Base-by-base conservation (phyloP, 139 green algal genomes). In the Trebouxia sp. region DNA sequence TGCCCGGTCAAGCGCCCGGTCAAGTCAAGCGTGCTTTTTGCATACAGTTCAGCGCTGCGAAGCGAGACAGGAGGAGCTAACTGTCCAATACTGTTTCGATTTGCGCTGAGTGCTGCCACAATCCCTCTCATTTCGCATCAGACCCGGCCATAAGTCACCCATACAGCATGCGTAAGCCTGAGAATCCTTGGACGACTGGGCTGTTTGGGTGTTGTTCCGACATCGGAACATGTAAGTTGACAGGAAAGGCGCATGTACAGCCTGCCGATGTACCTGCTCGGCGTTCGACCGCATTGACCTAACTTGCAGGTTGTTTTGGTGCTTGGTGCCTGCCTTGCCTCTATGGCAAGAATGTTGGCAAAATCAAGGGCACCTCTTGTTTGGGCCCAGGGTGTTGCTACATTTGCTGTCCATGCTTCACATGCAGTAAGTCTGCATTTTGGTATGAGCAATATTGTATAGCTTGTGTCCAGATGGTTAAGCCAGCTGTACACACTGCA, bases 271-370 rank as follows among this genome's bases (percentile, higher is more conserved):
- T 12, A 12, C 12, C 48, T 56, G 48, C 48, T 56, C 14, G 12
- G 14, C 12, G 15, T 56, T 56, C 14, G 14, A 56, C 48, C 15
- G 48, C 48, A 56, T 26, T 26, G 48, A 15, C 15, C 48, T 35
- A 3, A 45, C 22, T 35, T 55, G 67, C 67, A 76, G 67, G 67
- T 17, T 76, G 67, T 38, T 76, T 55, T 76, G 67, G 67, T 0
- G 51, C n/a, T 17, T 76, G 67, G 67, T 76, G 67, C 39, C 26
- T 51, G 39, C 41, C 39, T 51, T 76, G 39, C 20, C 39, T 76
- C 22, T 76, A 76, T 55, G 67, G 67, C 67, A 51, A 76, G 24
- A 76, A 76, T 55, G 67, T 26, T 32, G 39, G 67, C 67, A 55
- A 55, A 39, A 55, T 51, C 8, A 51, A 32, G 26, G 53, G 67